Evolutionary conservation across 176 grass and related monocot genomes (phyloP).

Genomic region (Miscanthus lutarioriparius): DNA sequence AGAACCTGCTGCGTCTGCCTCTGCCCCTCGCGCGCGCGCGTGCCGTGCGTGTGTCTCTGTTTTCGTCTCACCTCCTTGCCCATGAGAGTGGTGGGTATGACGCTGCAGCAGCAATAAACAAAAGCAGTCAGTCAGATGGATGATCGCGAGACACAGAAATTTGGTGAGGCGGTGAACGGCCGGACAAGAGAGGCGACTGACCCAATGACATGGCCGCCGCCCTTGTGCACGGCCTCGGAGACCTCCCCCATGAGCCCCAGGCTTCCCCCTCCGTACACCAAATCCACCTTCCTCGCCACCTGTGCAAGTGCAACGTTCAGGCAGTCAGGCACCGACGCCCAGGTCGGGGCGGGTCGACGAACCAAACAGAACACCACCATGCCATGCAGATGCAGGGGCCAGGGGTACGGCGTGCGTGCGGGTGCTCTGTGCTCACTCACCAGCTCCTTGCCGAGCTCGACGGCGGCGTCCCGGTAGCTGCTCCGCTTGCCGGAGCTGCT

Average conservation of each 20-base stretch:
- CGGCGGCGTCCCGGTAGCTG: slow-evolving; percentile 88
- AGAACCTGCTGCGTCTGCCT: neutral
- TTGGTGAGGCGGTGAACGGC: neutral
- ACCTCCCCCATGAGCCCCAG: slow-evolving; percentile 94
- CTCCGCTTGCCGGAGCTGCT: slow-evolving; percentile 96
- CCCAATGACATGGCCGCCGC: slow-evolving; percentile 90
- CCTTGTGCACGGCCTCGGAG: slow-evolving; percentile 82
- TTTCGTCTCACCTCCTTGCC: slow-evolving; percentile 95
- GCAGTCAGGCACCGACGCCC: neutral
- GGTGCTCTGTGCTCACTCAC: slow-evolving; percentile 18
- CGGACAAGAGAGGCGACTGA: neutral
- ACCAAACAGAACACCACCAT: neutral
- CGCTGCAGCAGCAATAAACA: slow-evolving; percentile 20
- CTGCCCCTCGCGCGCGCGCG: no score
- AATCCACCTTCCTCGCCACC: slow-evolving; percentile 81
- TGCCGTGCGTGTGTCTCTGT: no score
- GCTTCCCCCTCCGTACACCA: slow-evolving; percentile 97
- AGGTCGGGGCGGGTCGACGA: neutral
- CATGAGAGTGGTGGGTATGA: slow-evolving; percentile 86
- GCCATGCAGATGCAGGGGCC: no score
- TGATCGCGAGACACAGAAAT: neutral
- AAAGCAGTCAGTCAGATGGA: neutral
- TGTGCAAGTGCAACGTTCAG: neutral
- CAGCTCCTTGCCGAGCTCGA: slow-evolving; percentile 87
- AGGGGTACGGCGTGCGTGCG: no score